phyloP scores from a whole-genome alignment of 228 moss, liverwort and hornwort species.

The Sphagnum fallax region DNA sequence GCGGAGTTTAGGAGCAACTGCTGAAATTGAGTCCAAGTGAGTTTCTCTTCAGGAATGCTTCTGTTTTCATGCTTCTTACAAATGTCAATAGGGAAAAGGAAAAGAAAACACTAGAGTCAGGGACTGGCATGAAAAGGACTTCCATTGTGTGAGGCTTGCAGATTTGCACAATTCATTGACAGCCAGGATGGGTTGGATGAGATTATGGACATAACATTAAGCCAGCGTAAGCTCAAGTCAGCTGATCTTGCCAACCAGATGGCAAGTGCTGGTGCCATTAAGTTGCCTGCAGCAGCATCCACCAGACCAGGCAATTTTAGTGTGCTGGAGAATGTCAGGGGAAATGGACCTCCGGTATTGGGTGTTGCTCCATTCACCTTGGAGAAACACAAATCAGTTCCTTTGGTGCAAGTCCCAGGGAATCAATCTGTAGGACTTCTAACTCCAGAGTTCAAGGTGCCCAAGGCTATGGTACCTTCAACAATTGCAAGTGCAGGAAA shows the following conservation, averaged over 20 bases:
- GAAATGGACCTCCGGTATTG: too few relatives aligned
- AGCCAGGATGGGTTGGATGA: slow-evolving; percentile 85
- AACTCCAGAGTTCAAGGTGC: slow-evolving; percentile 43
- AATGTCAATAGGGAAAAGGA: too few relatives aligned
- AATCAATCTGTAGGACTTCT: slow-evolving; percentile 5
- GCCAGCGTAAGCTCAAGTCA: slow-evolving; percentile 46
- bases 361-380: background rate
- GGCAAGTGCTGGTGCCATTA: background rate
- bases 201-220: slow-evolving; percentile 64
- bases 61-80: too few relatives aligned
- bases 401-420: slow-evolving; percentile 17
- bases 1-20: slow-evolving; percentile 26
- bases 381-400: slow-evolving; percentile 10
- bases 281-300: slow-evolving; percentile 19
- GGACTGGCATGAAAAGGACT: too few relatives aligned
- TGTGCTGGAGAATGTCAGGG: too few relatives aligned
- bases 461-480: slow-evolving; percentile 26
- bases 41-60: background rate
- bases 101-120: too few relatives aligned
- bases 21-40: slow-evolving; percentile 41
- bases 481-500: slow-evolving; percentile 3
- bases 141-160: slow-evolving; percentile 11
- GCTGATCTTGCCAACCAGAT: slow-evolving; percentile 19
- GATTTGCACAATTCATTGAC: slow-evolving; percentile 71
- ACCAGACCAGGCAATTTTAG: slow-evolving; percentile 4